phyloP scores from a whole-genome alignment of 2,329 filamentous ascomycete species.

The Botryotinia narcissicola region DNA sequence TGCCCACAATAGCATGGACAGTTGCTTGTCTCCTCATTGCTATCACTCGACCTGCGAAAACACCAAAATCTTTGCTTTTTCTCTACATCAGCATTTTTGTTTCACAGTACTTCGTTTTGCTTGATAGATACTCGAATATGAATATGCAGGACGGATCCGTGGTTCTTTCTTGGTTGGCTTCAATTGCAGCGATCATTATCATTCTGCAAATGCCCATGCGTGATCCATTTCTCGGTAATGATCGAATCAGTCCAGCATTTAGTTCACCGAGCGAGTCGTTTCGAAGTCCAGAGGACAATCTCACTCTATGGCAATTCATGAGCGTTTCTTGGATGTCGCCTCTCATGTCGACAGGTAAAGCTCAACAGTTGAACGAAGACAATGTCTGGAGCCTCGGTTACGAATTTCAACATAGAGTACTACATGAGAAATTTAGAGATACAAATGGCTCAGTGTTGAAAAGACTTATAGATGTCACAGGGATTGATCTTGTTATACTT shows the following conservation, averaged over 20 bases:
- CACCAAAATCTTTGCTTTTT: constrained; percentile 31
- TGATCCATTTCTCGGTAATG: constrained; percentile 51
- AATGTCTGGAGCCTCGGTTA: constrained; percentile 80
- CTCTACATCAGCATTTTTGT: constrained; percentile 29
- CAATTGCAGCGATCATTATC: constrained; percentile 48
- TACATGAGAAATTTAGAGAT: constrained; percentile 73
- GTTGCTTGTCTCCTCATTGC: constrained; percentile 28
- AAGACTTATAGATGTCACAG: constrained; percentile 72
- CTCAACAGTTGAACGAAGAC: constrained; percentile 66
- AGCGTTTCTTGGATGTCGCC: constrained; percentile 79
- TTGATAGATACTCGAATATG: constrained; percentile 37
- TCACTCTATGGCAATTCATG: constrained; percentile 81
- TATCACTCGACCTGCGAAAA: constrained; percentile 30
- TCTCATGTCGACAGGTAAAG: constrained; percentile 63
- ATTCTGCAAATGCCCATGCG: constrained; percentile 70
- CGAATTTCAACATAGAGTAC: constrained; percentile 75
- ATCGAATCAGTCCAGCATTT: constrained; percentile 59
- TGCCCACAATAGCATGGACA: constrained; percentile 31
- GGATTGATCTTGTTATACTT: constrained; percentile 67
- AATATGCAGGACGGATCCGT: constrained; percentile 22
- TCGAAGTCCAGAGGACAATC: constrained; percentile 76
- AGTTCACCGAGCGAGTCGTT: constrained; percentile 54
- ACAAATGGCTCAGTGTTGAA: constrained; percentile 69
- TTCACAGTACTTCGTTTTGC: constrained; percentile 31
- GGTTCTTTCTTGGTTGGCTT: constrained; percentile 41